These are phyloP conservation scores for Acidiella bohemica DNA, from an alignment of 495 filamentous ascomycete species.

Conservation along the genomic window DNA sequence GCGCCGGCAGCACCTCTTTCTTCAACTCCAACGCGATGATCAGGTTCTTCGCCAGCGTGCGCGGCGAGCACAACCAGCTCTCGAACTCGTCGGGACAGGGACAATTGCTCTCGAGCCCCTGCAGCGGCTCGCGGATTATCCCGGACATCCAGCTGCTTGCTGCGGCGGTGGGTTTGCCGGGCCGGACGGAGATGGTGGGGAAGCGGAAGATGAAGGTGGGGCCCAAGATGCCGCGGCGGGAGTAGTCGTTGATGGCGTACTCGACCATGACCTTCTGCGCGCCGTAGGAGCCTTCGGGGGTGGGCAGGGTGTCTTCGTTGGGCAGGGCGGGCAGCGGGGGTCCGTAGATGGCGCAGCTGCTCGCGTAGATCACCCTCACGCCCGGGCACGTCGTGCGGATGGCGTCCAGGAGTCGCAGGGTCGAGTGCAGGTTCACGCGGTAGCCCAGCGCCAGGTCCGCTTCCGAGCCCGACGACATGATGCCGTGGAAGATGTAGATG, in stretches of 20 bases:
- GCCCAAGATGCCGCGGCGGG: slow-evolving; percentile 54
- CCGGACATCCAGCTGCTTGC: slow-evolving; percentile 62
- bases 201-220: slow-evolving; percentile 49
- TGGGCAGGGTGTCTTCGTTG: slow-evolving; percentile 44
- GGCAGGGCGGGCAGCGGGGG: slow-evolving; percentile 32
- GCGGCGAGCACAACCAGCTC: slow-evolving; percentile 56
- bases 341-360: slow-evolving; percentile 51
- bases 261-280: slow-evolving; percentile 69
- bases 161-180: slow-evolving; percentile 61
- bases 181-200: slow-evolving; percentile 61
- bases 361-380: slow-evolving; percentile 51
- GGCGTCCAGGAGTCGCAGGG: slow-evolving; percentile 46
- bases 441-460: slow-evolving; percentile 62
- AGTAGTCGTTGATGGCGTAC: slow-evolving; percentile 61
- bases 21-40: slow-evolving; percentile 47
- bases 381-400: slow-evolving; percentile 45
- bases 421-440: slow-evolving; percentile 62
- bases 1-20: slow-evolving; percentile 36
- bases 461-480: slow-evolving; percentile 70
- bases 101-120: slow-evolving; percentile 50
- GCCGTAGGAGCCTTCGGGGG: slow-evolving; percentile 60
- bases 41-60: slow-evolving; percentile 56
- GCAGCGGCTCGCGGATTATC: slow-evolving; percentile 54
- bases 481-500: slow-evolving; percentile 70
- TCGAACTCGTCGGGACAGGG: slow-evolving; percentile 43